A percentile compares a stretch with the other conserved stretches of the same genome.
Evolutionary conservation across 768 basidiomycete species (phyloP).

Genomic region (Suillus cothurnatus): DNA sequence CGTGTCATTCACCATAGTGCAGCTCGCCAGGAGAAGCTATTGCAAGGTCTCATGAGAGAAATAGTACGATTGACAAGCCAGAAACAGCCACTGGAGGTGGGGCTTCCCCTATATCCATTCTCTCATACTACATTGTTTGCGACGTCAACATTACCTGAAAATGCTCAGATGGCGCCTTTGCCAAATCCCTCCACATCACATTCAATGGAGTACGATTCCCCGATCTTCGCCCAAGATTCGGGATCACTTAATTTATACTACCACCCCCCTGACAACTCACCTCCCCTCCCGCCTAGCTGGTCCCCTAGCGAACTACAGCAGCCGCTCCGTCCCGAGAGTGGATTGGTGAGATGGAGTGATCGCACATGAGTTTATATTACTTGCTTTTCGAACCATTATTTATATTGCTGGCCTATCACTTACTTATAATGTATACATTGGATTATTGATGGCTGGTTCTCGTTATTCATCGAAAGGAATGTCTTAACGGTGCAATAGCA

Average conservation of each 20-base stretch:
- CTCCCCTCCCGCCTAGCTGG: not conserved
- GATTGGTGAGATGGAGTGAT: not conserved
- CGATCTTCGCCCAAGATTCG: not conserved
- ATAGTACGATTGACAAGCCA: conserved; percentile 83
- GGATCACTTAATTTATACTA: conserved; percentile 1
- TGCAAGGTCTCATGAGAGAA: conserved; percentile 84
- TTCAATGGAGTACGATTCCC: not conserved
- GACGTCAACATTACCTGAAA: conserved; percentile 44
- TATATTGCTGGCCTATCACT: not conserved
- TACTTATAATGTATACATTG: not conserved
- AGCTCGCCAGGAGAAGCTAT: conserved; percentile 83
- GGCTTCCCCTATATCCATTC: conserved; percentile 80
- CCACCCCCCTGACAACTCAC: not conserved
- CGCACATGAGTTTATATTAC: not conserved
- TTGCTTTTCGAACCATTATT: not conserved
- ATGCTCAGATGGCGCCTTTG: conserved; percentile 29
- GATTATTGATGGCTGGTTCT: not conserved
- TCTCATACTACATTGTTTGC: conserved; percentile 68
- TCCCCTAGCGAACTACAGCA: not conserved
- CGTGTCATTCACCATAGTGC: conserved; percentile 15
- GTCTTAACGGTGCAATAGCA: conserved; percentile 2
- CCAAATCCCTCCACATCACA: conserved; percentile 23
- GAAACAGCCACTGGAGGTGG: conserved; percentile 77
- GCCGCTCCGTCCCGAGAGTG: not conserved
- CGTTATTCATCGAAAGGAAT: not conserved